Evolutionary conservation across 441 rosid genomes (phyloP).

Genomic region (Eutrema salsugineum): DNA sequence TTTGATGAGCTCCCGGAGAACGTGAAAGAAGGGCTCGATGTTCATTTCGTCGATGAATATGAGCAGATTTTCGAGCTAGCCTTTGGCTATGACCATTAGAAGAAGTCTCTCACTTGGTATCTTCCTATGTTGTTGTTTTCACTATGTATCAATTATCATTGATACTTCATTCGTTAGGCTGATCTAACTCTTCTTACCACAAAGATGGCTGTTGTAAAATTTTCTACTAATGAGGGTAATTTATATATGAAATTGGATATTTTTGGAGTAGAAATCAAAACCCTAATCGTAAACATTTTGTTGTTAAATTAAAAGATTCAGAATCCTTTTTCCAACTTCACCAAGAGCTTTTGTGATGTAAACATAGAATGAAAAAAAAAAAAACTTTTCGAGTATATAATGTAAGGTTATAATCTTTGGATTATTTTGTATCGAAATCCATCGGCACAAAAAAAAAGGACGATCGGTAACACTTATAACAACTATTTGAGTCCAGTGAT

Average conservation of each 20-base stretch:
- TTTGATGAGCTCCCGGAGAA: conserved; percentile 72
- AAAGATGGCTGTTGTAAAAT: not conserved
- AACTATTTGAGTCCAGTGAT: too few species aligned
- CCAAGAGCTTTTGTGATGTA: not conserved
- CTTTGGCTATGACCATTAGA: conserved; percentile 35
- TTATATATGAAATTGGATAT: not conserved
- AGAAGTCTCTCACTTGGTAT: not conserved
- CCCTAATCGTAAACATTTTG: not conserved
- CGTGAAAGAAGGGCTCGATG: conserved; percentile 81
- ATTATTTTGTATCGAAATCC: too few species aligned
- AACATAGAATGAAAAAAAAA: not conserved
- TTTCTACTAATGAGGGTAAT: not conserved
- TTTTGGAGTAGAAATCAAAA: not conserved
- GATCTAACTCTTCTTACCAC: not conserved
- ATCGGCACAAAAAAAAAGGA: too few species aligned
- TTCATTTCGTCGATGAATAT: conserved; percentile 75
- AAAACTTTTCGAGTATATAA: not conserved
- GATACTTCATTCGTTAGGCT: not conserved
- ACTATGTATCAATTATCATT: not conserved
- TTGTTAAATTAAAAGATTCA: not conserved
- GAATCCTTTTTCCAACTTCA: not conserved
- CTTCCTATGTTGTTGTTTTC: not conserved
- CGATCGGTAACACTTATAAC: too few species aligned
- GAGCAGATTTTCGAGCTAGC: conserved; percentile 58
- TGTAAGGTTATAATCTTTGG: too few species aligned